phyloP scores from a whole-genome alignment of 2,329 filamentous ascomycete species.

The Calonectria pseudoturangicola region DNA sequence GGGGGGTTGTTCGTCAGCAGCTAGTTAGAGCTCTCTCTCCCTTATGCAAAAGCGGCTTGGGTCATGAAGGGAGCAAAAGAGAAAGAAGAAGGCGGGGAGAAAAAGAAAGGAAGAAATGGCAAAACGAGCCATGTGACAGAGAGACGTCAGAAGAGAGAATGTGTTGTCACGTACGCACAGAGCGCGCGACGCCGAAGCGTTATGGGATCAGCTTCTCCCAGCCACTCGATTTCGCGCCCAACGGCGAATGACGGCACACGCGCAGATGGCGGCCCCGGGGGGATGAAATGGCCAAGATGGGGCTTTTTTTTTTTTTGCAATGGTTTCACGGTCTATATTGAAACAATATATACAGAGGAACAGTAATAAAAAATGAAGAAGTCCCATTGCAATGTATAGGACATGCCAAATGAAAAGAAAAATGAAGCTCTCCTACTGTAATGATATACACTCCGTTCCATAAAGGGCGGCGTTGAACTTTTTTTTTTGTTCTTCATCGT shows the following conservation, averaged over 20 bases:
- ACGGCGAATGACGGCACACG: slow-evolving; percentile 1
- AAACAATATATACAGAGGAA: too few relatives aligned
- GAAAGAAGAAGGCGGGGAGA: not conserved
- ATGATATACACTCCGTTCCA: not conserved
- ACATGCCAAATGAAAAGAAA: not conserved
- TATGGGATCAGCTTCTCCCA: slow-evolving; percentile 27
- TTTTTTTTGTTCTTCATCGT: not conserved
- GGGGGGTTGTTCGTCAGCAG: not conserved
- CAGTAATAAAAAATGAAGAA: too few relatives aligned
- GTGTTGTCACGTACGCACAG: slow-evolving; percentile 16
- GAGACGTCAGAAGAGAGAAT: not conserved
- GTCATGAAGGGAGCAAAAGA: not conserved
- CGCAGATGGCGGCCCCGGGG: slow-evolving; percentile 3
- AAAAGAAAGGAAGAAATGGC: not conserved
- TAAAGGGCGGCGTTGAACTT: not conserved
- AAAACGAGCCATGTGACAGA: not conserved
- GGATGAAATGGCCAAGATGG: not conserved
- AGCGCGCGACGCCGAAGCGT: slow-evolving; percentile 12
- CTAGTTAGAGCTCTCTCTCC: too few relatives aligned
- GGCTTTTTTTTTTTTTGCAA: not conserved
- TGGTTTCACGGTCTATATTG: too few relatives aligned
- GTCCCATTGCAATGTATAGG: not conserved
- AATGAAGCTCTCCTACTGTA: too few relatives aligned
- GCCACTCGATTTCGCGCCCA: slow-evolving; percentile 40
- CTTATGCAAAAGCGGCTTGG: not conserved